Base-by-base conservation (phyloP, 768 basidiomycete genomes). In the Hericium coralloides region DNA sequence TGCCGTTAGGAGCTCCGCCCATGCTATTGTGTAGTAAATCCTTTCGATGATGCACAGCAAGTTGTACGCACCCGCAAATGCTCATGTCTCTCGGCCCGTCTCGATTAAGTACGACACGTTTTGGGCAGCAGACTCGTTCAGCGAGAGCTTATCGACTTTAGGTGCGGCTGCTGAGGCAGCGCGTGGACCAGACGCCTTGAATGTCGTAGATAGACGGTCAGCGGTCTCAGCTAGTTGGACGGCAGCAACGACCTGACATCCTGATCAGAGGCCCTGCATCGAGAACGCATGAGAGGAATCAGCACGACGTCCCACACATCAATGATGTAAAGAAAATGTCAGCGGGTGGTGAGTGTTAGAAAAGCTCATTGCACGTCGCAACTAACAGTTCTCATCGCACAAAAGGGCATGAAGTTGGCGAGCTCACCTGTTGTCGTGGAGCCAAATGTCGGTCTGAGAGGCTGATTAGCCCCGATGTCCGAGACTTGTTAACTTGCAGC, bases 41-140 rank as follows among this genome's bases (percentile, higher is more conserved):
- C n/a, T n/a, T n/a, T n/a, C n/a, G n/a, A n/a, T n/a, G n/a, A n/a
- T n/a, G n/a, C n/a, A n/a, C n/a, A n/a, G n/a, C n/a, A n/a, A n/a
- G n/a, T n/a, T n/a, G n/a, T n/a, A 67, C 83, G 72, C 64, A 90
- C 89, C 88, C 87, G 63, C 83, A 87, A 52, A 90, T 70, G 41
- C 82, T 72, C 6, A 92, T 70, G 9, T 80, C 64, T 55, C 87
- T 75, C 14, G 89, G 89, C 81, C 87, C 8, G 76, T 82, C 71
- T 92, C 89, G 37, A 91, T 74, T 2, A 91, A n/a, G n/a, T n/a
- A n/a, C 86, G 64, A 92, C 74, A 53, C 89, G 86, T 67, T 84
- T 87, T 1, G 85, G 81, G 5, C 80, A 73, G 50, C 17, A 50
- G 18, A 20, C 18, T 77, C 75, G 38, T 76, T 72, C 12, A 75